A percentile compares a stretch with the other conserved stretches of the same genome.
Conservation (phyloP, 768 basidiomycete species). For the Boletus fagicola region DNA sequence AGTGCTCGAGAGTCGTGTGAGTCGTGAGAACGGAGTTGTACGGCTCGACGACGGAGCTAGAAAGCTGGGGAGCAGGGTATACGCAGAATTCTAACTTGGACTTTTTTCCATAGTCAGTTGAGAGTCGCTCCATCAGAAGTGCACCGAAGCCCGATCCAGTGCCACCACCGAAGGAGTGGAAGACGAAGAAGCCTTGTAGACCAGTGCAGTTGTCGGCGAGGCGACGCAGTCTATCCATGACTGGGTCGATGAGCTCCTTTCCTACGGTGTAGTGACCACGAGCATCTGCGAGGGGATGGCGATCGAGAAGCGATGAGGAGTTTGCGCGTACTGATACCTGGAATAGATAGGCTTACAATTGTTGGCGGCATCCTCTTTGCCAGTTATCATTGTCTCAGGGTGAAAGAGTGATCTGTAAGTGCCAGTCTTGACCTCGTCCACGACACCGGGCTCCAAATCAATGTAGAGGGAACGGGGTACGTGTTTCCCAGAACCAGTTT, state of each 20-base stretch:
- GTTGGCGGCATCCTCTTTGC: slow-evolving; percentile 99
- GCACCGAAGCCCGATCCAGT: slow-evolving; percentile 99
- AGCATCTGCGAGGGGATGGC: slow-evolving; percentile 59
- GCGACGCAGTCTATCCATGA: slow-evolving; percentile 95
- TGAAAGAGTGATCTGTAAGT: slow-evolving; percentile 94
- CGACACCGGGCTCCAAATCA: slow-evolving; percentile 91
- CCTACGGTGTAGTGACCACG: slow-evolving; percentile 99
- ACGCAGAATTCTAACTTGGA: slow-evolving; percentile 98
- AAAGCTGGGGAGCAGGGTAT: slow-evolving; percentile 92
- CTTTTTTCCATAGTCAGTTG: slow-evolving; percentile 99
- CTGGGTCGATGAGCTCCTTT: slow-evolving; percentile 95
- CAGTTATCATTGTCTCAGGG: slow-evolving; percentile 94
- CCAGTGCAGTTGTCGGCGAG: slow-evolving; percentile 98
- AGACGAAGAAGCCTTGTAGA: slow-evolving; percentile 99
- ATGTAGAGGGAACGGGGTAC: slow-evolving; percentile 97
- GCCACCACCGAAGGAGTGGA: slow-evolving; percentile 99
- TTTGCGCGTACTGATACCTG: neutral
- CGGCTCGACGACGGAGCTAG: slow-evolving; percentile 96
- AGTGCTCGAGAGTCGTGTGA: slow-evolving; percentile 98
- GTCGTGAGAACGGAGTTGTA: slow-evolving; percentile 99
- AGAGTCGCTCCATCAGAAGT: slow-evolving; percentile 93
- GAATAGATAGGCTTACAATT: slow-evolving; percentile 70
- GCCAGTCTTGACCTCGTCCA: slow-evolving; percentile 93
- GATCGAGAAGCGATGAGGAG: slow-evolving; percentile 16
- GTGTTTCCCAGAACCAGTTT: slow-evolving; percentile 89